phyloP scores from a whole-genome alignment of 1,284 basidiomycete species.

The Ganoderma sinense region DNA sequence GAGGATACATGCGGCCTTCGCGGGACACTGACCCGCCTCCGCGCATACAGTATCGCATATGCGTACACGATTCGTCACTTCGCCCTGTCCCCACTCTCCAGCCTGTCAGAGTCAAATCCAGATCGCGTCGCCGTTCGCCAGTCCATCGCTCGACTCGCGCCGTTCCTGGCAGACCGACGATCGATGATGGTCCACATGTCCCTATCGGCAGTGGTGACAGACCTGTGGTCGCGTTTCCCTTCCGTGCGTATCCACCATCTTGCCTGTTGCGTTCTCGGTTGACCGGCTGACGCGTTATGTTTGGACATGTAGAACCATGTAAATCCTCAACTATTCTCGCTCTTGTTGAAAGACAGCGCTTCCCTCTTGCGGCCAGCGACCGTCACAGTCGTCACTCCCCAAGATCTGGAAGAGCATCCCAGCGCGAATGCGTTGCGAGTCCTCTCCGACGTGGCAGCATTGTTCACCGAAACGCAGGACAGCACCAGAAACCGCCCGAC shows the following conservation, averaged over 20 bases:
- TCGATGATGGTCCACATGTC: slow-evolving; percentile 57
- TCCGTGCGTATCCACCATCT: slow-evolving; percentile 47
- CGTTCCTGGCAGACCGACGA: slow-evolving; percentile 67
- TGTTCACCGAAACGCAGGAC: slow-evolving; percentile 40
- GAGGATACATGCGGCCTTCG: not conserved
- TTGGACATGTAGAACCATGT: slow-evolving; percentile 48
- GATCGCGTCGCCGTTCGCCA: slow-evolving; percentile 55
- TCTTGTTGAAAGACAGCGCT: slow-evolving; percentile 62
- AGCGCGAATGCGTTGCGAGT: slow-evolving; percentile 51
- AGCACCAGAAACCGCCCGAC: not conserved
- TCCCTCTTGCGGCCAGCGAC: slow-evolving; percentile 55
- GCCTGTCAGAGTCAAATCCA: slow-evolving; percentile 43
- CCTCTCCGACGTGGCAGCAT: slow-evolving; percentile 58
- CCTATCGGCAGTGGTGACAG: slow-evolving; percentile 58
- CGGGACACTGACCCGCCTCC: slow-evolving; percentile 2
- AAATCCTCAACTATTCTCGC: slow-evolving; percentile 52
- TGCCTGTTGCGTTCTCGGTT: not conserved
- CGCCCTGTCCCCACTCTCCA: slow-evolving; percentile 60
- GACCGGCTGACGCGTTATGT: not conserved
- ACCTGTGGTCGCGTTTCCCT: slow-evolving; percentile 67
- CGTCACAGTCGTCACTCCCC: slow-evolving; percentile 44
- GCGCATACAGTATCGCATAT: slow-evolving; percentile 63
- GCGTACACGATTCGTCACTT: slow-evolving; percentile 68
- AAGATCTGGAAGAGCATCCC: slow-evolving; percentile 42
- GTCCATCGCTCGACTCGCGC: slow-evolving; percentile 58